Evolutionary conservation across 1,139 yeast genomes (phyloP), one percentile per base, ranked within the genome.

Genomic region (Tardiomyces blankii): DNA sequence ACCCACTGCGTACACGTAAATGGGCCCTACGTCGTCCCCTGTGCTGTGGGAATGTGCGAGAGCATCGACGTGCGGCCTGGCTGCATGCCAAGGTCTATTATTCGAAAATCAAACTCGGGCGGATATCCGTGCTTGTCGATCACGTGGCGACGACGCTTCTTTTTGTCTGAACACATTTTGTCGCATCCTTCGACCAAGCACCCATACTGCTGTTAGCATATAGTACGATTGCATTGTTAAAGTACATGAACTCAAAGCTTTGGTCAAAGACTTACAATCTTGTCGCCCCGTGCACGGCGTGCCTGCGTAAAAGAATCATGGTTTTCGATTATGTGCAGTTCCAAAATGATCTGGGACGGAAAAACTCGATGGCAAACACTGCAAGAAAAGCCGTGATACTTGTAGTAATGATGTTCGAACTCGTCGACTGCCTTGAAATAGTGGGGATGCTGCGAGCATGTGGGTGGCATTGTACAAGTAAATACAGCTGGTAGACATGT

Each of bases 51-150:
- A 4, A 7, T 45, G 38, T 58, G 56, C 11, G 39, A n/a, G 5
- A 62, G 49, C 21, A 62, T 47, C 18, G 60, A 53, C 3, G 54
- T 46, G 45, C 58, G 64, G 16, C 48, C 47, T 6, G 46, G 54
- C 25, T 44, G 38, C 12, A 64, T 47, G 1, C 68, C 69, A 14
- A 48, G 50, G 46, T 68, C 67, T 4, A 73, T 62, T 2, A 74
- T 62, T 35, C 64, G 56, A 54, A 73, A 75, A 23, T 65, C 53
- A 51, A 58, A 75, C 32, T 69, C 60, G 42, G 45, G 55, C 0
- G 82, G 81, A 53, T 74, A 77, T 7, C 66, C 66, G 57, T 78
- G 82, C 45, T 65, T 64, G 41, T 69, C 69, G 12, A 74, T 66
- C 61, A 77, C 58, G 60, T 78, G 82, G 43, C 66, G 51, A 40